Evolutionary conservation across 1,284 basidiomycete genomes (phyloP), one percentile per base, ranked within the genome.

Genomic region (Malassezia nana): DNA sequence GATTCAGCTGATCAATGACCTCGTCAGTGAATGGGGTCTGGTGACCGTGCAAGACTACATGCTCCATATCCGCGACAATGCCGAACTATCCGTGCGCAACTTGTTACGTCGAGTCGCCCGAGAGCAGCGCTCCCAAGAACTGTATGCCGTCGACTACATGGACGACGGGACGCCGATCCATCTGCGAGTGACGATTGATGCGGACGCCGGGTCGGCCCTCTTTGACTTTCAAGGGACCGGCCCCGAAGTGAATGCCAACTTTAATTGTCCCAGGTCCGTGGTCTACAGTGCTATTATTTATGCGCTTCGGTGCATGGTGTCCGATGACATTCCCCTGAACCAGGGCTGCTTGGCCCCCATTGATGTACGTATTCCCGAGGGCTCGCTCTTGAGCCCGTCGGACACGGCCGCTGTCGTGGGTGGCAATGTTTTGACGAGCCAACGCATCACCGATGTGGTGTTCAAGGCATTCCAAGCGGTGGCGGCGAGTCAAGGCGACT

Each of bases 221-320:
- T 82, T 96, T 58, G 90, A 96, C 74, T 98, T 96, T 68, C 79
- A 81, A 59, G 69, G 65, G 2, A 92, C 90, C 2, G 88, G 88
- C 0, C 85, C 82, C 53, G 88, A 92, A 78, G 83, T 91, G 46
- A 80, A 85, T 24, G 89, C 86, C 40, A 95, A 95, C 75, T 79
- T 92, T 55, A 95, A 95, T 74, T 79, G 88, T 13, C 75, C 76
- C 1, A 58, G 59, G 2, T 64, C 85, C 2, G 90, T 96, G 35
- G 86, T 87, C 1, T 87, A 90, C 73, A 86, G 86, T 1, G 89
- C 91, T 1, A 85, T 95, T 58, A 92, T 96, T 64, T 98, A 96
- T 76, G 78, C 87, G 75, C 84, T 96, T 79, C 82, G 92, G 22
- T 81, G 88, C 12, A 91, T 98, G 86, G 80, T 94, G 24, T 84